Evolutionary conservation across 2,329 filamentous ascomycete genomes (phyloP), one percentile per base, ranked within the genome.

Genomic region (Zymoseptoria crescenta): DNA sequence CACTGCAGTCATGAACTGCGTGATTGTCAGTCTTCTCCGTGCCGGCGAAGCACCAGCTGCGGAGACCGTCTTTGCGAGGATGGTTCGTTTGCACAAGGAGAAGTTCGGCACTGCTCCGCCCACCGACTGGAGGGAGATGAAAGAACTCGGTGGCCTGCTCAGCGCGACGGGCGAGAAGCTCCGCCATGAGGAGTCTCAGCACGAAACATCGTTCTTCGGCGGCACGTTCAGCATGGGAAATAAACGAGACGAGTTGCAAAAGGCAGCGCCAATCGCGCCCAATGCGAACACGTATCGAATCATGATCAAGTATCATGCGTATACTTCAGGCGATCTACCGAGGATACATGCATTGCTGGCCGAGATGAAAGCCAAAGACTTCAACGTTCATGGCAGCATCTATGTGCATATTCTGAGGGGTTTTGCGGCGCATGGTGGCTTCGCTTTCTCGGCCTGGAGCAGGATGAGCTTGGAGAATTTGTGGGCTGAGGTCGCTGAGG

Each of bases 391-490:
- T 61, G 88, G 87, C 5, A 82, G 87, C 59, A 82, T 96, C 24
- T 96, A 93, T 68, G 78, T 94, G 45, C 81, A 87, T 7, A 78
- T 97, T 3, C 89, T 97, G 75, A 87, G 90, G 67, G 91, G 89
- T 0, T 99, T 97, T 70, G 80, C 81, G 30, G 73, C 77, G 2
- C 87, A 96, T 69, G 93, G 92, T 9, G 85, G 84, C 27, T 74
- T 80, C 19, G 75, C 78, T 24, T 77, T 85, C 63, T 85, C 86
- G 0, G 80, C 83, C 10, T 99, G 94, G 93, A 90, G 84, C 28
- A 76, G 79, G 29, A 74, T 81, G 64, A 81, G 85, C n/a, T 81
- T 97, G 2, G 80, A 87, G 50, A 80, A 78, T 49, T 83, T 91
- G 9, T 88, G 88, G 80, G 72, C 78, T 8, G 82, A 87, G 0